A percentile compares a stretch with the other conserved stretches of the same genome.
Evolutionary conservation across 1,284 basidiomycete genomes (phyloP).

Genomic region (Marasmius oreades): DNA sequence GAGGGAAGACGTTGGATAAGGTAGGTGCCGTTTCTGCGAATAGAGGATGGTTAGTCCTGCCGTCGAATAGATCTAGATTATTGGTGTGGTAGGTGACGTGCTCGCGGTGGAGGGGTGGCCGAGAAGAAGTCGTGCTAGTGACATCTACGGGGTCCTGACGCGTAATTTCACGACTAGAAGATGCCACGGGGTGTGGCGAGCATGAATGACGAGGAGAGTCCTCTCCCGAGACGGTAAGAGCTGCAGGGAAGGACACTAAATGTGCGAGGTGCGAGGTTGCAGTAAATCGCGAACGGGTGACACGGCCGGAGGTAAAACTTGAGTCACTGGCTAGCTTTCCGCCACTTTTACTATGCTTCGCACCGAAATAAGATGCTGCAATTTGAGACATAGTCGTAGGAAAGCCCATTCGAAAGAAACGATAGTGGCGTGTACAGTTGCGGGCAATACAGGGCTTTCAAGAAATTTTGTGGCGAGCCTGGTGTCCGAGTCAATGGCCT

Average conservation of each 20-base stretch:
- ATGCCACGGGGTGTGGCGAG: not conserved
- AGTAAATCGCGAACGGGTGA: not conserved
- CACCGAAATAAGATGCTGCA: not conserved
- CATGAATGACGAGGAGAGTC: not conserved
- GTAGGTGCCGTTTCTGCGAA: constrained; percentile 1
- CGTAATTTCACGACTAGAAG: not conserved
- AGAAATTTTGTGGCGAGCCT: not conserved
- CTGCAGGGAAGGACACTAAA: not conserved
- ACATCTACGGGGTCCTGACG: not conserved
- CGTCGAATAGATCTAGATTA: constrained; percentile 9
- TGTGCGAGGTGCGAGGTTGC: not conserved
- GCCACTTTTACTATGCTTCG: not conserved
- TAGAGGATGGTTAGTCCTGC: constrained; percentile 5
- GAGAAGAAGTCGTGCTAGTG: not conserved
- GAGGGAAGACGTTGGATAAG: constrained; percentile 9
- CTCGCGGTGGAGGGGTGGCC: not conserved
- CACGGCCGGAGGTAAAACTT: not conserved
- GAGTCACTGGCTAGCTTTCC: not conserved
- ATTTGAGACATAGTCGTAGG: not conserved
- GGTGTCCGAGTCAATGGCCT: not conserved
- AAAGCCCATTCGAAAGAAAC: not conserved
- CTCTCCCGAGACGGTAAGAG: not conserved
- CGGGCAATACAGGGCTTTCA: no score
- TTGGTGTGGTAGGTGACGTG: constrained; percentile 14
- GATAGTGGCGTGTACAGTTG: not conserved